Base-by-base conservation (phyloP, 345 rosid species). In the Luvunga scandens region DNA sequence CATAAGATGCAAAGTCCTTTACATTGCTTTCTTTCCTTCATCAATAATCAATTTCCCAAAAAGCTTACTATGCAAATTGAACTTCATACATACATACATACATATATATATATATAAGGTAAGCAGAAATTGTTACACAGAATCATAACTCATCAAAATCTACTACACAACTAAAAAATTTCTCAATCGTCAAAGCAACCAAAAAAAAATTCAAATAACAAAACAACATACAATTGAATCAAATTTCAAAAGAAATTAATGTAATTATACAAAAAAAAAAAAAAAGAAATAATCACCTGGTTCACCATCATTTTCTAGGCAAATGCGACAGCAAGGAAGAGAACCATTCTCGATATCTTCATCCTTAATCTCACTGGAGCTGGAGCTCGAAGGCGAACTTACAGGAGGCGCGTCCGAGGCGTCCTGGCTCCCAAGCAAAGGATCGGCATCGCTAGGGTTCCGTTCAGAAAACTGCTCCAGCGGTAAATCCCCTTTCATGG, bases 281-380 rank as follows among this genome's bases (percentile, higher is more conserved):
- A 45, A 50, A 39, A 64, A 10, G 18, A 48, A 3, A n/a, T 39
- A 16, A 61, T 24, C 71, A 89, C 96, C 96, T 76, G 85, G 80
- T 77, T 95, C 93, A 59, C 92, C 83, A 73, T 95, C 98, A 81
- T 88, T 82, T 86, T 95, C 99, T 22, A 95, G 92, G 83, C 99
- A 95, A 79, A 95, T 93, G 60, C 99, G 96, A 73, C 98, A 95
- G 73, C 91, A 84, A 77, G 97, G 93, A 82, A 88, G 68, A 34
- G 94, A 88, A 73, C 78, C 92, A 28, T 80, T 87, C 83, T 95
- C 99, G 22, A 91, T 59, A 87, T 93, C 95, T 16, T 87, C 94
- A 22, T 21, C 27, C 45, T 66, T 34, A 66, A 66, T 66, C 8
- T 66, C 69, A 66, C 27, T 66, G 14, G 27, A 7, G 36, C 69